Evolutionary conservation across 106 monocot genomes (phyloP).

Genomic region (Platanthera guangdongensis): DNA sequence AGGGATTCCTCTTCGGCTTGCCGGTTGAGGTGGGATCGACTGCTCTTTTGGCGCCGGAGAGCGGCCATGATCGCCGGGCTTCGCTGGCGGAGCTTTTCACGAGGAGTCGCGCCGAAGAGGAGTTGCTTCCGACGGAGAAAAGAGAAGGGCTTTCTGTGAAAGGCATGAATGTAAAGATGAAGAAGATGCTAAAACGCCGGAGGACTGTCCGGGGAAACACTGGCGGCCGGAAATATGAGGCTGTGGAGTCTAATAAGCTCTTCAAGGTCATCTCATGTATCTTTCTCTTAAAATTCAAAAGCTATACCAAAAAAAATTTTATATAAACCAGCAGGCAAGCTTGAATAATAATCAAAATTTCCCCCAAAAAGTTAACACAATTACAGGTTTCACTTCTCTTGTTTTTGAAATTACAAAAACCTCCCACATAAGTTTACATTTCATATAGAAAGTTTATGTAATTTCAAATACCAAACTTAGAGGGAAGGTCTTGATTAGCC

Average conservation of each 20-base stretch:
- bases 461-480: too few species aligned
- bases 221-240: background rate
- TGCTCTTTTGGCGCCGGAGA: background rate
- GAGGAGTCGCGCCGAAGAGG: conserved; percentile 24
- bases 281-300: too few species aligned
- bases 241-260: background rate
- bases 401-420: too few species aligned
- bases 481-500: too few species aligned
- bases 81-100: conserved; percentile 40
- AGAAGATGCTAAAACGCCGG: background rate
- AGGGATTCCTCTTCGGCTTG: conserved; percentile 30
- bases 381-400: too few species aligned
- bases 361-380: too few species aligned
- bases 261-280: background rate
- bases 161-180: background rate
- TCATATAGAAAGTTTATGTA: too few species aligned
- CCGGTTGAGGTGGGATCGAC: conserved; percentile 11
- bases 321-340: too few species aligned
- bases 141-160: background rate
- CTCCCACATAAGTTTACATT: too few species aligned
- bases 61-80: conserved; percentile 1
- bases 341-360: too few species aligned
- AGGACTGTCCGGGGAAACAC: background rate
- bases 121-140: background rate
- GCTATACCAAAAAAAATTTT: too few species aligned